phyloP scores from a whole-genome alignment of 1,139 yeast genomes.

The Protomyces inundatus region DNA sequence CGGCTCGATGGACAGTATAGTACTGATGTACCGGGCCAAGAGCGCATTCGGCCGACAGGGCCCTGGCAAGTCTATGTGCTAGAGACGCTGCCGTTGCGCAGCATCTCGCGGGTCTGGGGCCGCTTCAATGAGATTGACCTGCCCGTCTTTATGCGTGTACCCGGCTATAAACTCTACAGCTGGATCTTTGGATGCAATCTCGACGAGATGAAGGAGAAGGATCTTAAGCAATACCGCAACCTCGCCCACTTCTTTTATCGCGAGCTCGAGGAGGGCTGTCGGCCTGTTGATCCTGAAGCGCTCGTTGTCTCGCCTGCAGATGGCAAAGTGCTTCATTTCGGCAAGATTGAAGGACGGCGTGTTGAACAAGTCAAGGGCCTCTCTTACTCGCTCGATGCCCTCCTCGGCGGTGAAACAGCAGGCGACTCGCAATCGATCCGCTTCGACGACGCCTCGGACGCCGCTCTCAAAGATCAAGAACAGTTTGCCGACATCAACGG shows the following conservation, averaged over 20 bases:
- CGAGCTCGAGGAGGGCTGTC: conserved; percentile 65
- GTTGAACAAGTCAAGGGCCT: conserved; percentile 97
- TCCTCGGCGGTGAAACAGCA: conserved; percentile 57
- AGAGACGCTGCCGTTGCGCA: conserved; percentile 83
- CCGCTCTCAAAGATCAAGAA: conserved; percentile 47
- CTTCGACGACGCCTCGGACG: conserved; percentile 33
- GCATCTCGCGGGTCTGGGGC: conserved; percentile 93
- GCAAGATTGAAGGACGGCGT: conserved; percentile 62
- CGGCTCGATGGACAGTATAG: conserved; percentile 14
- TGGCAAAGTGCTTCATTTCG: conserved; percentile 82
- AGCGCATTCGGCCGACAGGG: conserved; percentile 32
- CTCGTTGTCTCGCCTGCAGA: conserved; percentile 84
- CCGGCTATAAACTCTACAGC: conserved; percentile 75
- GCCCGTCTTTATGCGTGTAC: conserved; percentile 84
- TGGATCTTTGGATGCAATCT: conserved; percentile 79
- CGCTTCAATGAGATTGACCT: conserved; percentile 72
- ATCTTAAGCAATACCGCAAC: conserved; percentile 66
- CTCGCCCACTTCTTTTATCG: conserved; percentile 90
- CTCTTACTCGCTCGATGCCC: conserved; percentile 84
- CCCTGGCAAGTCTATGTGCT: conserved; percentile 60
- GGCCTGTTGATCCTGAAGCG: conserved; percentile 64
- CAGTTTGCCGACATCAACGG: conserved; percentile 78
- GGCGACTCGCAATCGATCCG: conserved; percentile 31
- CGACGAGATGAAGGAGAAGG: conserved; percentile 82
- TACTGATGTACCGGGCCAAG: conserved; percentile 11